Percentiles rank a stretch among this genome's conserved stretches.
phyloP scores from a whole-genome alignment of 139 green algal genomes.

The Chlamydomonas asymmetrica region DNA sequence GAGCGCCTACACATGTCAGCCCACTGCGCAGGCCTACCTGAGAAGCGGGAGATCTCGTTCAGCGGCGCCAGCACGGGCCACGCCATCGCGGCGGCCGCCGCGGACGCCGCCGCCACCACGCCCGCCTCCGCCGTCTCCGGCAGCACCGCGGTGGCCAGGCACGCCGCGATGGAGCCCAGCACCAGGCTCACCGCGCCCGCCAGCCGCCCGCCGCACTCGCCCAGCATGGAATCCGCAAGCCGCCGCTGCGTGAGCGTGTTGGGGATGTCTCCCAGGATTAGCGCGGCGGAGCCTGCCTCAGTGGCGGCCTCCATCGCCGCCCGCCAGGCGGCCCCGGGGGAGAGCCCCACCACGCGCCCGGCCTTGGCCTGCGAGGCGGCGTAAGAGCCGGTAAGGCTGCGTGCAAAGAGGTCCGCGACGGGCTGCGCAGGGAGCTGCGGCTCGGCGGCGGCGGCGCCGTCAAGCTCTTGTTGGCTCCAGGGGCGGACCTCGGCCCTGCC shows the following conservation, averaged over 20 bases:
- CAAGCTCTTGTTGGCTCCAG: no score
- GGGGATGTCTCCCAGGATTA: slow-evolving; percentile 71
- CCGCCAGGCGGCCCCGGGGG: slow-evolving; percentile 68
- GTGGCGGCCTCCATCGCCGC: slow-evolving; percentile 54
- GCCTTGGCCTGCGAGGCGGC: slow-evolving; percentile 29
- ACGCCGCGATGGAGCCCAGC: slow-evolving; percentile 25
- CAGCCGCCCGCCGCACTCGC: slow-evolving; percentile 12
- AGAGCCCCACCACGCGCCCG: slow-evolving; percentile 51
- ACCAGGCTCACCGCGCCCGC: neutral
- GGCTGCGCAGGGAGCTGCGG: slow-evolving; percentile 2
- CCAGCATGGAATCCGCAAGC: slow-evolving; percentile 39
- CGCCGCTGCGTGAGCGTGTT: slow-evolving; percentile 46
- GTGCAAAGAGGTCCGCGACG: slow-evolving; percentile 33
- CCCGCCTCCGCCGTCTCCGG: slow-evolving; percentile 28
- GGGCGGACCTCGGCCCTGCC: no score
- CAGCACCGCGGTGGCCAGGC: slow-evolving; percentile 15
- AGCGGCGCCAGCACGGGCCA: slow-evolving; percentile 70
- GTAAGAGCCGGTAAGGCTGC: slow-evolving; percentile 45
- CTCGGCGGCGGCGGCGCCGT: neutral
- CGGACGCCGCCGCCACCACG: slow-evolving; percentile 29
- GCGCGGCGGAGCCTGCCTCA: slow-evolving; percentile 15
- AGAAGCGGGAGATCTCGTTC: slow-evolving; percentile 63
- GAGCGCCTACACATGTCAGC: no score
- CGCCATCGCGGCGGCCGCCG: slow-evolving; percentile 43
- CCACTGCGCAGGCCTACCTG: slow-evolving; percentile 6